Conservation (phyloP, 805 yeast species). For the Ogataea pini region DNA sequence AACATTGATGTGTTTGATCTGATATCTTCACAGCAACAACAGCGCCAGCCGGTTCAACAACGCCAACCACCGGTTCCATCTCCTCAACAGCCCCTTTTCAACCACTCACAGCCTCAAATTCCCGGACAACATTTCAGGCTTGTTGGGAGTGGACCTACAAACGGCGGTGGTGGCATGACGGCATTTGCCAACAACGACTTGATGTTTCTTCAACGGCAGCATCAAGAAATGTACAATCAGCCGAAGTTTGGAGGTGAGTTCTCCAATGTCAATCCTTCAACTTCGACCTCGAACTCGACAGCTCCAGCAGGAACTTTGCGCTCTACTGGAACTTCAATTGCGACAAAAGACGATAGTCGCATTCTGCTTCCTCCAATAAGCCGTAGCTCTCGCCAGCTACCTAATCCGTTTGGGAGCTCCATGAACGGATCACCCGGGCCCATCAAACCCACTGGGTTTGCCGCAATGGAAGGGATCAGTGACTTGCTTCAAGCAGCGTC, state of each 20-base stretch:
- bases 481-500: conserved; percentile 28
- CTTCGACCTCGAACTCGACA: too few species aligned
- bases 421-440: conserved; percentile 2
- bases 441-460: conserved; percentile 3
- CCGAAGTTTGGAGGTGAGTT: conserved; percentile 15
- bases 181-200: conserved; percentile 12
- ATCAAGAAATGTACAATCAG: conserved; percentile 19
- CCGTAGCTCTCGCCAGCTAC: conserved; percentile 21
- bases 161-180: too few species aligned
- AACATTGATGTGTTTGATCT: conserved; percentile 22
- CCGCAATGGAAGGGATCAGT: conserved; percentile 22
- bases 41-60: conserved; percentile 8
- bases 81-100: conserved; percentile 3
- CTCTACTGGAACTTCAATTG: too few species aligned
- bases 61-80: conserved; percentile 5
- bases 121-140: conserved; percentile 13
- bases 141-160: conserved; percentile 6
- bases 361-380: conserved; percentile 26
- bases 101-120: conserved; percentile 3
- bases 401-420: conserved; percentile 18
- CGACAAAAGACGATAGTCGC: background rate
- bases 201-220: conserved; percentile 20
- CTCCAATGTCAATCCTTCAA: background rate
- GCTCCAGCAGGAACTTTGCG: too few species aligned
- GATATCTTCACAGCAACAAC: conserved; percentile 21